Evolutionary conservation across 352 stramenopile genomes (phyloP).

Genomic region (Globisporangium cylindrosporum): DNA sequence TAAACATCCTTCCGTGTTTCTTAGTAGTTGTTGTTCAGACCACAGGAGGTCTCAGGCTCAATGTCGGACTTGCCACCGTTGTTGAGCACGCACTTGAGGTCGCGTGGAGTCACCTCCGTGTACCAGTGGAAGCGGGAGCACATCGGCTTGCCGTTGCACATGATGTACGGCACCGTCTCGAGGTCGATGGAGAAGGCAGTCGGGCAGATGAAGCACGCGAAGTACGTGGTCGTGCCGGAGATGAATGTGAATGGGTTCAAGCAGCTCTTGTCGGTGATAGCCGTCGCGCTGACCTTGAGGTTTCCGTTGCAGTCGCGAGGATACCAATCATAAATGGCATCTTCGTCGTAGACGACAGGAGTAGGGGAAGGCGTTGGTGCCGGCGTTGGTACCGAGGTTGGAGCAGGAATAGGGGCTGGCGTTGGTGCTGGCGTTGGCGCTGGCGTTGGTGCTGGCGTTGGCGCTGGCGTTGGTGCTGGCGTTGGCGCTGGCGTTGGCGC

Average conservation of each 20-base stretch:
- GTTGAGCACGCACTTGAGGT: slow-evolving; percentile 24
- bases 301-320: slow-evolving; percentile 10
- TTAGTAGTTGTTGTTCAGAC: slow-evolving; percentile 13
- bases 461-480: not conserved
- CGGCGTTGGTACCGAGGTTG: no score
- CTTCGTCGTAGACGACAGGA: slow-evolving; percentile 2
- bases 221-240: slow-evolving; percentile 9
- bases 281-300: slow-evolving; percentile 6
- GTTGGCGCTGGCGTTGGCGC: no score
- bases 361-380: slow-evolving; percentile 1
- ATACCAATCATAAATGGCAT: slow-evolving; percentile 10
- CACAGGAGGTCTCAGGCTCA: slow-evolving; percentile 14
- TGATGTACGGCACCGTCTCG: slow-evolving; percentile 8
- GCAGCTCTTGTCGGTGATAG: slow-evolving; percentile 10
- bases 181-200: slow-evolving; percentile 13
- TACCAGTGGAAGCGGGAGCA: slow-evolving; percentile 23
- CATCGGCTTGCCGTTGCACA: slow-evolving; percentile 25
- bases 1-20: not conserved
- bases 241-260: slow-evolving; percentile 17
- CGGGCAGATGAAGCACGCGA: slow-evolving; percentile 20
- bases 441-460: no score
- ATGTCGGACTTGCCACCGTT: slow-evolving; percentile 20
- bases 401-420: no score
- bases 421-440: no score
- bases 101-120: slow-evolving; percentile 15